These are phyloP conservation scores for Colletotrichum horii DNA, from an alignment of 2,329 filamentous ascomycete genomes.

Conservation along the genomic window DNA sequence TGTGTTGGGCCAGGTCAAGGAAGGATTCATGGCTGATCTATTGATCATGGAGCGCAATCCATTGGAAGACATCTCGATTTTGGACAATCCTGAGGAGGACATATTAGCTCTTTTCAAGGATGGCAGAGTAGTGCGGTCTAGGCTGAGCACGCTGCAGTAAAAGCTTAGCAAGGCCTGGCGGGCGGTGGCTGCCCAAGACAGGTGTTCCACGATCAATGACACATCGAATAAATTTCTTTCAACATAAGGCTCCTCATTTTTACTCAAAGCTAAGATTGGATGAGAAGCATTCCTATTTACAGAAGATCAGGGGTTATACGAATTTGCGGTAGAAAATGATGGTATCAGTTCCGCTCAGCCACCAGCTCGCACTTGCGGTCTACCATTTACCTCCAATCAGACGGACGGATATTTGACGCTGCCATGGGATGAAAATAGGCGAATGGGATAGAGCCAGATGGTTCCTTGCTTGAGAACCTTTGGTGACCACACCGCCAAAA, in stretches of 20 bases:
- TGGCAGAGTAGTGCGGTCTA: neutral
- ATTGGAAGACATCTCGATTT: constrained; percentile 55
- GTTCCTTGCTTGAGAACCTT: neutral
- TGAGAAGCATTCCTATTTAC: neutral
- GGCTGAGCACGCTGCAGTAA: neutral
- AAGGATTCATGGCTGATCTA: constrained; percentile 57
- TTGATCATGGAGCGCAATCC: constrained; percentile 58
- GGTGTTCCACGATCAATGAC: neutral
- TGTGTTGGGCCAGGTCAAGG: constrained; percentile 44
- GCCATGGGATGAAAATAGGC: neutral
- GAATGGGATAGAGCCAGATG: neutral
- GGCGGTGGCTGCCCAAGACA: neutral
- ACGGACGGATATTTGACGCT: neutral
- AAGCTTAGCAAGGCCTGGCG: neutral
- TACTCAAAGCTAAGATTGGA: neutral
- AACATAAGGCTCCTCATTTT: neutral
- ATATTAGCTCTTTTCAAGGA: neutral
- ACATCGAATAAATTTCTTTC: neutral
- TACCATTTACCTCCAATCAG: neutral
- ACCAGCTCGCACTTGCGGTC: neutral
- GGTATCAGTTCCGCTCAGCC: neutral
- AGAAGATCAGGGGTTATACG: neutral
- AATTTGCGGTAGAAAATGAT: neutral
- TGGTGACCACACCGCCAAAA: neutral
- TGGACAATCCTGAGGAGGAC: constrained; percentile 39